phyloP scores from a whole-genome alignment of 352 stramenopile species.

The Discostella stelligera region DNA sequence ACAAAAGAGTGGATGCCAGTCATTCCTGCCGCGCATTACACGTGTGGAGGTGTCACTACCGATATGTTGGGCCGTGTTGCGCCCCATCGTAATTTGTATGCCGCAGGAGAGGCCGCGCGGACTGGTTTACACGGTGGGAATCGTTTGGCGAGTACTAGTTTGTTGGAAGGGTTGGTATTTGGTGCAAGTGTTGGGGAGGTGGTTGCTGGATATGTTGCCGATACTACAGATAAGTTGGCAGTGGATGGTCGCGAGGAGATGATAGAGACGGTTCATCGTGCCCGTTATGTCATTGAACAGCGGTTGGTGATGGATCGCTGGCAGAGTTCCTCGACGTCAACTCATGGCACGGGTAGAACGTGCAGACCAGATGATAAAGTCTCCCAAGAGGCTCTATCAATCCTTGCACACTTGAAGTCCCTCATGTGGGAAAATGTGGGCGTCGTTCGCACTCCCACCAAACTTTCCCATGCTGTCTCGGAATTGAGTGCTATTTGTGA shows the following conservation, averaged over 20 bases:
- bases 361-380: background rate
- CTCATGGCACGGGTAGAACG: conserved; percentile 3
- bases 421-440: conserved; percentile 94
- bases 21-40: conserved; percentile 91
- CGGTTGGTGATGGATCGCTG: conserved; percentile 5
- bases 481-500: conserved; percentile 84
- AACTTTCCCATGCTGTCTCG: conserved; percentile 85
- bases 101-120: conserved; percentile 90
- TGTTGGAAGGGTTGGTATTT: conserved; percentile 93
- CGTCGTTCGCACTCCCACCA: conserved; percentile 84
- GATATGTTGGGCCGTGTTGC: conserved; percentile 86
- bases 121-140: conserved; percentile 93
- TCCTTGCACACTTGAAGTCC: conserved; percentile 58
- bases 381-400: conserved; percentile 18
- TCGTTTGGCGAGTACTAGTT: conserved; percentile 89
- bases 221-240: conserved; percentile 16
- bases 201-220: conserved; percentile 61
- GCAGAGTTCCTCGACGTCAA: conserved; percentile 1
- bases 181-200: conserved; percentile 86
- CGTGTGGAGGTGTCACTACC: conserved; percentile 90
- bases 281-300: conserved; percentile 25
- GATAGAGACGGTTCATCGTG: conserved; percentile 20
- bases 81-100: conserved; percentile 83
- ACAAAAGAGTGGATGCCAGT: conserved; percentile 88
- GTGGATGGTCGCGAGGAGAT: conserved; percentile 8